Evolutionary conservation across 2,329 filamentous ascomycete species (phyloP).

Genomic region (Dothideomycetidae sp.): DNA sequence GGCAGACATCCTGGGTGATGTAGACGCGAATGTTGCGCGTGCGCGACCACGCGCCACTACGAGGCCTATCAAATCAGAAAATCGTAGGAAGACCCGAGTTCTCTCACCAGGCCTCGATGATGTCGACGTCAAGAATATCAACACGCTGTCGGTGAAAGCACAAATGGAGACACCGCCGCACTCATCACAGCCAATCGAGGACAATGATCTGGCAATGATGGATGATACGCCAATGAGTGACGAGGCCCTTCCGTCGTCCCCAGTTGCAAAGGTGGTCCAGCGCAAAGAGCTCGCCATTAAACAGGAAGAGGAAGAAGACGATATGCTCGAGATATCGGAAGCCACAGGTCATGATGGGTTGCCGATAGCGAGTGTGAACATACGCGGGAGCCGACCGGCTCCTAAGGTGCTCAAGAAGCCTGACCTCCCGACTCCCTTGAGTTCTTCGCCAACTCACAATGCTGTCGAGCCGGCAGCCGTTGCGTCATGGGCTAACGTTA

Average conservation of each 20-base stretch:
- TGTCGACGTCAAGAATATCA: conserved; percentile 18
- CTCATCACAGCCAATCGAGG: conserved; percentile 12
- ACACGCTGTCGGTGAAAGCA: conserved; percentile 2
- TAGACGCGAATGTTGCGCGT: conserved; percentile 60
- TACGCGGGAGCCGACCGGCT: conserved; percentile 63
- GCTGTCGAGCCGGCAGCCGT: conserved; percentile 49
- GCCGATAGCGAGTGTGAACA: conserved; percentile 61
- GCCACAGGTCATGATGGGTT: conserved; percentile 49
- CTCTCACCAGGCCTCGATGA: conserved; percentile 58
- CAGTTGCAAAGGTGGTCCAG: conserved; percentile 32
- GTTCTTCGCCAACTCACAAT: conserved; percentile 58
- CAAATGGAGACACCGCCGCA: conserved; percentile 9
- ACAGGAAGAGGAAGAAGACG: conserved; percentile 57
- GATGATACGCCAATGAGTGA: conserved; percentile 79
- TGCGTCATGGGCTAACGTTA: conserved; percentile 77
- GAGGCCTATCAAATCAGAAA: conserved; percentile 56
- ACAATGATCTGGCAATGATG: conserved; percentile 39
- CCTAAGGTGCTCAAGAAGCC: conserved; percentile 57
- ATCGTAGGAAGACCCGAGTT: conserved; percentile 64
- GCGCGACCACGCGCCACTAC: conserved; percentile 36
- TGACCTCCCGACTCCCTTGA: conserved; percentile 54
- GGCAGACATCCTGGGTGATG: conserved; percentile 67
- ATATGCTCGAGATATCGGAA: conserved; percentile 76
- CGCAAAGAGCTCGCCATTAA: conserved; percentile 43
- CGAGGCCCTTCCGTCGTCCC: conserved; percentile 64